Percentiles rank a stretch among this genome's conserved stretches.
phyloP scores from a whole-genome alignment of 2,329 filamentous ascomycete species.

The Beauveria pseudobassiana region DNA sequence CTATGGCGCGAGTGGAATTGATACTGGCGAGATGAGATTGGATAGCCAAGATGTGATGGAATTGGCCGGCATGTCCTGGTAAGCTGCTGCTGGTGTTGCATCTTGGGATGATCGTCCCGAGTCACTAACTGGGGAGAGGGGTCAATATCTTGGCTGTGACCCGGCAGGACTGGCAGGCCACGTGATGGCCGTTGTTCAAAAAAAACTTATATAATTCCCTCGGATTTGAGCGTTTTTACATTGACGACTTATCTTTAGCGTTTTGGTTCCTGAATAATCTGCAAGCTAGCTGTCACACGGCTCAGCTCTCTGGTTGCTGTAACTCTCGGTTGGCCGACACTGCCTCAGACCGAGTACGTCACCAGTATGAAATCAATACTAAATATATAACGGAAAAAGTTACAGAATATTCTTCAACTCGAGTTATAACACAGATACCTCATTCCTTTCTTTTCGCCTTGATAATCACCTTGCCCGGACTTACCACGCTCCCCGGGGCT shows the following conservation, averaged over 20 bases:
- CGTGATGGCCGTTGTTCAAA: not conserved
- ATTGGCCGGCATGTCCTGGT: not conserved
- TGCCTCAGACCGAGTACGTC: no score
- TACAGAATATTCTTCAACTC: no score
- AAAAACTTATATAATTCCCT: not conserved
- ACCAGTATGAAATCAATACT: no score
- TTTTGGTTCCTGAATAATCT: no score
- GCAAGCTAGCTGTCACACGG: no score
- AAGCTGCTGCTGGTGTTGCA: not conserved
- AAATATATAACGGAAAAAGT: no score
- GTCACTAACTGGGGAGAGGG: not conserved
- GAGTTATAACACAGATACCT: not conserved
- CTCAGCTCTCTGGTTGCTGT: no score
- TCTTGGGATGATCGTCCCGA: not conserved
- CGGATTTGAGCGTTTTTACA: not conserved
- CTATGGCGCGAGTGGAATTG: not conserved
- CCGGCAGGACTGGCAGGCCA: not conserved
- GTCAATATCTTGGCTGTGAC: not conserved
- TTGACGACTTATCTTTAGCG: no score
- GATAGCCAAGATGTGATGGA: not conserved
- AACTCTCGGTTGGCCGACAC: no score
- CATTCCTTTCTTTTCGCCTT: not conserved
- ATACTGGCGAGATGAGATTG: not conserved
- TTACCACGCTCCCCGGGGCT: slow-evolving; percentile 8
- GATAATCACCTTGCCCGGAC: not conserved